Percentiles rank a stretch among this genome's conserved stretches.
phyloP scores from a whole-genome alignment of 2,329 filamentous ascomycete species.

The Thermochaetoides dissita region DNA sequence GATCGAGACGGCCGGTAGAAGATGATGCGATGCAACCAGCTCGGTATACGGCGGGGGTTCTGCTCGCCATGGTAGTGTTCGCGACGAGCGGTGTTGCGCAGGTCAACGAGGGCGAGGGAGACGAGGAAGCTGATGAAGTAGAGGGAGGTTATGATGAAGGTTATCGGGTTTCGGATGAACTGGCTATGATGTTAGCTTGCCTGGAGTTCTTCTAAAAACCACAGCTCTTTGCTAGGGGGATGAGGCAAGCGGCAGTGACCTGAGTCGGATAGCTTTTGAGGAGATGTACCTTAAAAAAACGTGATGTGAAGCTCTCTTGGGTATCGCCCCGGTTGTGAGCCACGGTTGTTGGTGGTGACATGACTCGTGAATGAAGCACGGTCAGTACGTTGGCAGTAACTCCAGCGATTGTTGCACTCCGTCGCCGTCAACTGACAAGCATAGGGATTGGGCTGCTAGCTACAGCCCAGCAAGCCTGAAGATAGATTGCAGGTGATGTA shows the following conservation, averaged over 20 bases:
- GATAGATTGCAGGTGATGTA: too few species aligned
- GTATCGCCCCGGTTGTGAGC: constrained; percentile 13
- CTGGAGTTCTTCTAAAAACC: too few species aligned
- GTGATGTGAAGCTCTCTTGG: constrained; percentile 3
- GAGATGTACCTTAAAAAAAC: constrained; percentile 11
- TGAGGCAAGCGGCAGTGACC: too few species aligned
- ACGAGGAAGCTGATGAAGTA: constrained; percentile 51
- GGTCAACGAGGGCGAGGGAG: constrained; percentile 50
- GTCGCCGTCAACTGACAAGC: too few species aligned
- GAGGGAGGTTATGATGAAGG: constrained; percentile 44
- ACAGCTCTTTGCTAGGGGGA: too few species aligned
- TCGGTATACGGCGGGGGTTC: constrained; percentile 19
- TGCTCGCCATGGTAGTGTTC: constrained; percentile 23
- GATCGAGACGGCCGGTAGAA: constrained; percentile 28
- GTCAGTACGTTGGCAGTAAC: background rate
- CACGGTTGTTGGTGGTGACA: constrained; percentile 11
- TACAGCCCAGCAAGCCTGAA: too few species aligned
- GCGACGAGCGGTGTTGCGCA: constrained; percentile 38
- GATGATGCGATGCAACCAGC: constrained; percentile 28
- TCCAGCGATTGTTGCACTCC: too few species aligned
- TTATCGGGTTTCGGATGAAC: too few species aligned
- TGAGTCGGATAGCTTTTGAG: background rate
- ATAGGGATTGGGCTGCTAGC: too few species aligned
- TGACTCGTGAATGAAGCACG: constrained; percentile 1
- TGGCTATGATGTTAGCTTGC: too few species aligned